Conservation (phyloP, 257 asterid genomes). For the Rhazya stricta region DNA sequence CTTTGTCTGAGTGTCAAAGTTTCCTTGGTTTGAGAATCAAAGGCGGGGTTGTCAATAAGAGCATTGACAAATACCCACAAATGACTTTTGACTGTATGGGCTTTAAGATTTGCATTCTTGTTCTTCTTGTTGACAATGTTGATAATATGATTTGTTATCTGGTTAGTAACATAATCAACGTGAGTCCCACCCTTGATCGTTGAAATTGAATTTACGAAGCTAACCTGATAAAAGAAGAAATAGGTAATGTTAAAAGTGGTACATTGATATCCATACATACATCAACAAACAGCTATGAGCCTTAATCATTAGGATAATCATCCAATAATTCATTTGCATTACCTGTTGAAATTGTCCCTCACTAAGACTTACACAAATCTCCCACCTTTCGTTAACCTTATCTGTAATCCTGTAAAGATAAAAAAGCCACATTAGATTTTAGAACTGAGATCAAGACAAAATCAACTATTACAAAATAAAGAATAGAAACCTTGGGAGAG, state of each 20-base stretch:
- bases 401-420: constrained; percentile 54
- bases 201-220: constrained; percentile 87
- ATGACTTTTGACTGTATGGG: constrained; percentile 80
- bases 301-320: background rate
- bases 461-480: background rate
- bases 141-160: constrained; percentile 72
- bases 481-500: constrained; percentile 42
- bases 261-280: background rate
- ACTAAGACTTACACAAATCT: constrained; percentile 77
- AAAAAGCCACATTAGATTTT: constrained; percentile 1
- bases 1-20: constrained; percentile 80
- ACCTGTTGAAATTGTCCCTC: constrained; percentile 99
- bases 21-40: constrained; percentile 98
- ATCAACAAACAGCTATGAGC: background rate
- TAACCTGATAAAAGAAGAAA: constrained; percentile 51
- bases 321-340: constrained; percentile 14
- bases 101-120: constrained; percentile 64
- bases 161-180: constrained; percentile 84
- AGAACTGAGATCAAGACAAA: background rate
- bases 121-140: constrained; percentile 68
- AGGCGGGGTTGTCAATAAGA: constrained; percentile 97
- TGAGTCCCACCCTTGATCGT: constrained; percentile 99
- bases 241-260: background rate
- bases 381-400: constrained; percentile 85
- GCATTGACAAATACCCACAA: constrained; percentile 97